These are phyloP conservation scores for Crithidia mellificae DNA, from an alignment of 208 protist genomes.

Conservation along the genomic window DNA sequence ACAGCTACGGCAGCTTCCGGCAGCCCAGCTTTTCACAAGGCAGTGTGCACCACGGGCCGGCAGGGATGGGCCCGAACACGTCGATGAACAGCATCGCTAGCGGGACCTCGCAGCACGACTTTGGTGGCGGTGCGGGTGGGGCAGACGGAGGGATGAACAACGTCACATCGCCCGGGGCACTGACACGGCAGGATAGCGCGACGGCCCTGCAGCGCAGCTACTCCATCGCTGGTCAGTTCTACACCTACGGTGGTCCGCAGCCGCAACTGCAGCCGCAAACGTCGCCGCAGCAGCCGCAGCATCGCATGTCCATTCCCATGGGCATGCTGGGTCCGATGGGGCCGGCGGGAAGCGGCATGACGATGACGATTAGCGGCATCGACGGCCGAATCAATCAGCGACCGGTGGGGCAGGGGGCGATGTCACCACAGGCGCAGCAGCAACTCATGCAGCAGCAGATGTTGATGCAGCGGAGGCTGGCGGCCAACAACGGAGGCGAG, in stretches of 20 bases:
- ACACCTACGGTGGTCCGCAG: conserved; percentile 12
- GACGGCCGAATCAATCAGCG: conserved; percentile 13
- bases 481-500: conserved; percentile 1
- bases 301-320: conserved; percentile 10
- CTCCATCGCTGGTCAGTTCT: conserved; percentile 52
- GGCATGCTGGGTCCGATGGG: background rate
- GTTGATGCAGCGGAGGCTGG: conserved; percentile 22
- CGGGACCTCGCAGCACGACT: conserved; percentile 7
- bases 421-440: conserved; percentile 10
- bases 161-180: background rate
- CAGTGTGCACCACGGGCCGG: conserved; percentile 15
- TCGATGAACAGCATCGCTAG: conserved; percentile 30
- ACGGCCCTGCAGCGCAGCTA: conserved; percentile 36
- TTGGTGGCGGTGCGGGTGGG: too few species aligned
- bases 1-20: conserved; percentile 40
- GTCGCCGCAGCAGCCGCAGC: conserved; percentile 4
- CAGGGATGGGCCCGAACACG: conserved; percentile 26
- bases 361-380: conserved; percentile 28
- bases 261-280: background rate
- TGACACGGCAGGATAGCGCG: conserved; percentile 40
- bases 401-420: background rate
- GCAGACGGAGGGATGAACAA: background rate
- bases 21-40: conserved; percentile 27
- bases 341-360: background rate
- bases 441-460: conserved; percentile 17